Conservation (phyloP, 2,329 filamentous ascomycete genomes). For the Venturiaceae sp. region DNA sequence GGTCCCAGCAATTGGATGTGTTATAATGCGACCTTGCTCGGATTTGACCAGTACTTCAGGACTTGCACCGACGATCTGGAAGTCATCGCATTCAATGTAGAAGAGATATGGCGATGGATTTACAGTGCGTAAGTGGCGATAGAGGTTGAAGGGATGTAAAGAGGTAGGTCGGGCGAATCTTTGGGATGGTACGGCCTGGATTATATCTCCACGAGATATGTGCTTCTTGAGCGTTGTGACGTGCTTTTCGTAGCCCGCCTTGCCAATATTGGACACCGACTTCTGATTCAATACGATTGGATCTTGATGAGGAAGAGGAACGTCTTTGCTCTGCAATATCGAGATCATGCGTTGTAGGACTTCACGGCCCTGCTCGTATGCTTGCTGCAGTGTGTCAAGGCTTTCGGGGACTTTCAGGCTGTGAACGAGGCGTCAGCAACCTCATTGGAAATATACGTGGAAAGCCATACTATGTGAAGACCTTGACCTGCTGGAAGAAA, state of each 20-base stretch:
- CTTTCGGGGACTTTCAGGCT: conserved; percentile 23
- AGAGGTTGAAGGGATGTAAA: conserved; percentile 96
- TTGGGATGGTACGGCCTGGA: conserved; percentile 94
- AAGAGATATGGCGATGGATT: conserved; percentile 98
- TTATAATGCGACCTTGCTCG: conserved; percentile 79
- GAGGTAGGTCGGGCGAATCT: conserved; percentile 81
- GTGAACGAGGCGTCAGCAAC: background rate
- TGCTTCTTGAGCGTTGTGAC: conserved; percentile 81
- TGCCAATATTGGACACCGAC: conserved; percentile 88
- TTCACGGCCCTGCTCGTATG: conserved; percentile 59
- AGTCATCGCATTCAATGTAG: conserved; percentile 83
- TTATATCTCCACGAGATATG: conserved; percentile 87
- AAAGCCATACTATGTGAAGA: conserved; percentile 69
- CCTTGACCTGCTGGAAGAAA: conserved; percentile 85
- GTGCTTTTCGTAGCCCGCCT: conserved; percentile 79
- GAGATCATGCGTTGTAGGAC: conserved; percentile 59
- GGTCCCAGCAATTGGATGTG: conserved; percentile 89
- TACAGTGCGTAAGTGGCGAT: conserved; percentile 89
- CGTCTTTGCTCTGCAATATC: conserved; percentile 63
- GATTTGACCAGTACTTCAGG: conserved; percentile 92
- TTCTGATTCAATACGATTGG: conserved; percentile 64
- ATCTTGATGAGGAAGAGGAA: conserved; percentile 66
- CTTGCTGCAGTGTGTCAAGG: conserved; percentile 47
- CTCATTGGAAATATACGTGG: conserved; percentile 46
- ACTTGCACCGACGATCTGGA: conserved; percentile 91